Conservation (phyloP, 2,329 filamentous ascomycete genomes). For the Epichloe coenophiala region DNA sequence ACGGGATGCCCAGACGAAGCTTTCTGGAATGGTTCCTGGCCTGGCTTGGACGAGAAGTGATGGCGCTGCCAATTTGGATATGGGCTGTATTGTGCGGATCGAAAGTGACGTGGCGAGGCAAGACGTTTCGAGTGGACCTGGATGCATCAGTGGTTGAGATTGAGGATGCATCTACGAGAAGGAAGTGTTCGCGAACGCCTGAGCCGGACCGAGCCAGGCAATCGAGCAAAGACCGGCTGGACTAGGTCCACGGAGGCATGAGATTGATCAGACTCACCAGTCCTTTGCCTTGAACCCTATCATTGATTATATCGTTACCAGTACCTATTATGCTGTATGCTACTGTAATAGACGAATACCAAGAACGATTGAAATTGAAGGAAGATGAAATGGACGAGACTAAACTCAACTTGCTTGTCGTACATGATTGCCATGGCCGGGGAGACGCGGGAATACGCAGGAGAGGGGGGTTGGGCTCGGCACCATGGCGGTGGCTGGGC, state of each 20-base stretch:
- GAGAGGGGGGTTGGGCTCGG: neutral
- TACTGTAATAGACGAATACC: neutral
- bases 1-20: conserved; percentile 33
- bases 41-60: conserved; percentile 71
- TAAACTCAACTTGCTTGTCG: neutral
- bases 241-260: conserved; percentile 6
- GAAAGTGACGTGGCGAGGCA: conserved; percentile 77
- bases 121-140: conserved; percentile 64
- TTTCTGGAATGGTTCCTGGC: conserved; percentile 63
- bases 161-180: neutral
- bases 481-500: neutral
- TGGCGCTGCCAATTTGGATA: conserved; percentile 81
- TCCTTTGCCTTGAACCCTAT: neutral
- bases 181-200: conserved; percentile 7
- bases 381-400: neutral
- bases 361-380: neutral
- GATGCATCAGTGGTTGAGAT: conserved; percentile 62
- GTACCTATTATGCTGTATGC: neutral
- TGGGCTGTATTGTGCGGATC: conserved; percentile 83
- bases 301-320: neutral
- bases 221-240: conserved; percentile 14
- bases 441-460: neutral
- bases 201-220: conserved; percentile 11
- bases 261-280: neutral
- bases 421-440: neutral